Evolutionary conservation across 768 basidiomycete genomes (phyloP).

Genomic region (Calvatia gigantea): DNA sequence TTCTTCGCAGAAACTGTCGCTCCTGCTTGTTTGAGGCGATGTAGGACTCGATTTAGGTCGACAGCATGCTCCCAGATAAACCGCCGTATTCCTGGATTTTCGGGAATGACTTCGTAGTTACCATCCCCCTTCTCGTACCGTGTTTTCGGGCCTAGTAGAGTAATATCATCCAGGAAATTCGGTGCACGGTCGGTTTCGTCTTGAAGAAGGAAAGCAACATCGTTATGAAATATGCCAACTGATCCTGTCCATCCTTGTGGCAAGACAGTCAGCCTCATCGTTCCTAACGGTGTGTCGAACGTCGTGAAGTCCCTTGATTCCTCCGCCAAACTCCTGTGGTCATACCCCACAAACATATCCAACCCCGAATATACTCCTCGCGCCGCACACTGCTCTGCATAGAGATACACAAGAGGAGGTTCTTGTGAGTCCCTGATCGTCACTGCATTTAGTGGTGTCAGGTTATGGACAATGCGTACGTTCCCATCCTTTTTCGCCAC

Average conservation of each 20-base stretch:
- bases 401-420: slow-evolving; percentile 28
- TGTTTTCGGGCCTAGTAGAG: slow-evolving; percentile 27
- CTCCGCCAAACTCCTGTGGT: slow-evolving; percentile 24
- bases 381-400: slow-evolving; percentile 29
- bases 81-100: slow-evolving; percentile 24
- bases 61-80: slow-evolving; percentile 38
- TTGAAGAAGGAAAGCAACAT: slow-evolving; percentile 28
- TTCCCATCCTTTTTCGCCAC: slow-evolving; percentile 32
- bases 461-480: slow-evolving; percentile 33
- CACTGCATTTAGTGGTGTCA: slow-evolving; percentile 15
- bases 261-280: slow-evolving; percentile 27
- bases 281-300: slow-evolving; percentile 35
- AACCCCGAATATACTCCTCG: slow-evolving; percentile 22
- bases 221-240: slow-evolving; percentile 27
- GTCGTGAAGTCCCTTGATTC: slow-evolving; percentile 29
- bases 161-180: slow-evolving; percentile 30
- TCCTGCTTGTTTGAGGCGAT: slow-evolving; percentile 25
- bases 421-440: slow-evolving; percentile 33
- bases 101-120: slow-evolving; percentile 16
- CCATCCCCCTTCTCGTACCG: slow-evolving; percentile 24
- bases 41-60: slow-evolving; percentile 29
- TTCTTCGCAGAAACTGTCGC: slow-evolving; percentile 34
- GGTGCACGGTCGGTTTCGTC: slow-evolving; percentile 22
- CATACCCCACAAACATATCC: slow-evolving; percentile 34
- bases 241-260: slow-evolving; percentile 40